Evolutionary conservation across 495 filamentous ascomycete genomes (phyloP), one percentile per base, ranked within the genome.

Genomic region (Talaromyces stipitatus): DNA sequence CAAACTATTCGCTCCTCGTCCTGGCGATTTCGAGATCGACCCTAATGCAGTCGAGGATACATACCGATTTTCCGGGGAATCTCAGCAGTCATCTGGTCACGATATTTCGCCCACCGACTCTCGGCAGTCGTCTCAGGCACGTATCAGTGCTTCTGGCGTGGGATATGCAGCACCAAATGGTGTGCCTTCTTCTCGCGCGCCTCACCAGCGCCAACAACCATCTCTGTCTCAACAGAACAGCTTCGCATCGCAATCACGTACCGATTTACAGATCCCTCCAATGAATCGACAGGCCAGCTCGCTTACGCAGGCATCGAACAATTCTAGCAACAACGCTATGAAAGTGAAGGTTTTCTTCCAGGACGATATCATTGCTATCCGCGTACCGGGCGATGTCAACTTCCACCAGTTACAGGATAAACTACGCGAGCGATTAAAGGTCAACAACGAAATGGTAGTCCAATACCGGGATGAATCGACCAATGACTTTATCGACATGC

Each of bases 291-390:
- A 92, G 61, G 69, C 82, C 5, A 90, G 86, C 55, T 87, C 86
- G 9, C 76, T 91, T 16, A 88, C 88, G 2, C 87, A 90, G 59
- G 79, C 82, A 2, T 90, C 89, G 0, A 70, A 71, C 36, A 63
- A 70, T 11, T 80, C 78, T 24, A 70, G 72, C 57, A 71, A 69
- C 45, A 66, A 74, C 57, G 76, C 77, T 1, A 83, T 96, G 72
- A 97, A 96, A 70, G 88, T 98, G 66, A 98, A 98, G 73, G 85
- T 97, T 33, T 92, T 87, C 71, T 95, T 90, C 74, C 82, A 88
- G 60, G 88, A 94, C 62, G 92, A 97, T 60, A 79, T 91, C 58
- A 91, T 96, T 62, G 87, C 92, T 41, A 91, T 98, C 63, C 85
- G 91, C 43, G 86, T 97, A 36, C 89, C 92, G 2, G 79, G 76